Conservation (phyloP, 192 early-diverging fungal genomes). For the Martensiomyces pterosporus region DNA sequence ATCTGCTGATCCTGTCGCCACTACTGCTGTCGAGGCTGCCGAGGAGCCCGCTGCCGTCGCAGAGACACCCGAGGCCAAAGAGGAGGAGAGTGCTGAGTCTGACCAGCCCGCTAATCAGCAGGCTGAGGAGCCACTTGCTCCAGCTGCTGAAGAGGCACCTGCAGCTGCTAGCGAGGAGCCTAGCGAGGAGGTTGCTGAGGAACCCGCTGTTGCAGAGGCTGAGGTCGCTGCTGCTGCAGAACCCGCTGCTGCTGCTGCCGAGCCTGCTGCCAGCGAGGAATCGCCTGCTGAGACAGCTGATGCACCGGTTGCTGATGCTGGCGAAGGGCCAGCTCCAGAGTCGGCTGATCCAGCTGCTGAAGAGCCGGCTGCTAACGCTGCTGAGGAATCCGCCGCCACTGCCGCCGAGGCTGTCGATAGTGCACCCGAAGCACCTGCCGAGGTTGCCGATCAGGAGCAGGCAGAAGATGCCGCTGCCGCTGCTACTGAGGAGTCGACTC, state of each 20-base stretch:
- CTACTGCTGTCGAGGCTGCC: neutral
- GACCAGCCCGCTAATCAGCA: neutral
- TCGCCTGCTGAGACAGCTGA: conserved; percentile 5
- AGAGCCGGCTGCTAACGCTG: neutral
- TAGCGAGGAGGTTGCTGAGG: conserved; percentile 3
- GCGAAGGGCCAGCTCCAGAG: too few relatives aligned
- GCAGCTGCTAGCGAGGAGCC: conserved; percentile 9
- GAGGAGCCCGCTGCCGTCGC: conserved; percentile 3
- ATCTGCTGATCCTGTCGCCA: conserved; percentile 1
- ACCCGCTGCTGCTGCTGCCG: neutral
- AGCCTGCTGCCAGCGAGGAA: neutral
- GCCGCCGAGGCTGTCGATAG: neutral
- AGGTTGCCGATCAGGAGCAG: too few relatives aligned
- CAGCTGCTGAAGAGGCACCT: conserved; percentile 6
- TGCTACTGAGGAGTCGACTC: conserved; percentile 10
- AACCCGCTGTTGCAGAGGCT: conserved; percentile 3
- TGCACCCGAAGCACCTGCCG: too few relatives aligned
- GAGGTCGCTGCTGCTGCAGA: neutral
- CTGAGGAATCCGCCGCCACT: neutral
- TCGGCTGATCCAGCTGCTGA: conserved; percentile 1
- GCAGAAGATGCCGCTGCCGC: conserved; percentile 1
- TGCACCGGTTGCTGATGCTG: too few relatives aligned
- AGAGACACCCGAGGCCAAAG: neutral
- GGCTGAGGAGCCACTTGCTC: conserved; percentile 7
- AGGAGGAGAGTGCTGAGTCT: conserved; percentile 5